Conservation (phyloP, 1,284 basidiomycete species). For the Pseudomicrostroma phylloplanum region DNA sequence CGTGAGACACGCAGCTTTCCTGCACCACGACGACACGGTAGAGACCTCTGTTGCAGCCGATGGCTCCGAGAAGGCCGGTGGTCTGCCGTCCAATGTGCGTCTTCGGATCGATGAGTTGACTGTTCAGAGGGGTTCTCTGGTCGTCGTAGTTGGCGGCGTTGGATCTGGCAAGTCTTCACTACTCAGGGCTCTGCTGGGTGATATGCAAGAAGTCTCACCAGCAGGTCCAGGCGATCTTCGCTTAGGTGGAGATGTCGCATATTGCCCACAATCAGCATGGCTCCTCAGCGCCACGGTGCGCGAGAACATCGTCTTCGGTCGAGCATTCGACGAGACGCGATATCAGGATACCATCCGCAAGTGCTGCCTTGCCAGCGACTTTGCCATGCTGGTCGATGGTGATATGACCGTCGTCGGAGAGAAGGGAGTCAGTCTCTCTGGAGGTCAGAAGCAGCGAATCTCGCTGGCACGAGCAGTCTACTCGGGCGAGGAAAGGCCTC, state of each 20-base stretch:
- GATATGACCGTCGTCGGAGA: slow-evolving; percentile 88
- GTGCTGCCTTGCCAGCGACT: slow-evolving; percentile 55
- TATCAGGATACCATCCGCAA: slow-evolving; percentile 48
- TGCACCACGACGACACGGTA: slow-evolving; percentile 8
- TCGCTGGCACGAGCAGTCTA: slow-evolving; percentile 80
- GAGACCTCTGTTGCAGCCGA: not conserved
- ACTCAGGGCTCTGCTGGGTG: slow-evolving; percentile 43
- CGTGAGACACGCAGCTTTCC: slow-evolving; percentile 8
- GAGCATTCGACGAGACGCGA: slow-evolving; percentile 55
- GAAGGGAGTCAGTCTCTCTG: slow-evolving; percentile 68
- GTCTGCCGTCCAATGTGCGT: not conserved
- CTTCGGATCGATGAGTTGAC: slow-evolving; percentile 52
- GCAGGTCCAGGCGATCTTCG: slow-evolving; percentile 4
- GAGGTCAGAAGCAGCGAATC: slow-evolving; percentile 70
- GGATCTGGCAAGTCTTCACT: slow-evolving; percentile 48
- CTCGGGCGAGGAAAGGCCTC: slow-evolving; percentile 63
- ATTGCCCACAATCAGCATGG: slow-evolving; percentile 81
- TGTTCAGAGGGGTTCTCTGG: slow-evolving; percentile 73
- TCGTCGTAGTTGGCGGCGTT: slow-evolving; percentile 56
- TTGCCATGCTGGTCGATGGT: slow-evolving; percentile 64
- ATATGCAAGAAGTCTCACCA: slow-evolving; percentile 38
- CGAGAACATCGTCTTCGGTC: slow-evolving; percentile 55
- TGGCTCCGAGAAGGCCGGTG: slow-evolving; percentile 1
- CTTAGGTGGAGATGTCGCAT: slow-evolving; percentile 50
- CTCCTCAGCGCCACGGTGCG: slow-evolving; percentile 75